Base-by-base conservation (phyloP, 1,284 basidiomycete genomes). In the Cutaneotrichosporon cutaneum region DNA sequence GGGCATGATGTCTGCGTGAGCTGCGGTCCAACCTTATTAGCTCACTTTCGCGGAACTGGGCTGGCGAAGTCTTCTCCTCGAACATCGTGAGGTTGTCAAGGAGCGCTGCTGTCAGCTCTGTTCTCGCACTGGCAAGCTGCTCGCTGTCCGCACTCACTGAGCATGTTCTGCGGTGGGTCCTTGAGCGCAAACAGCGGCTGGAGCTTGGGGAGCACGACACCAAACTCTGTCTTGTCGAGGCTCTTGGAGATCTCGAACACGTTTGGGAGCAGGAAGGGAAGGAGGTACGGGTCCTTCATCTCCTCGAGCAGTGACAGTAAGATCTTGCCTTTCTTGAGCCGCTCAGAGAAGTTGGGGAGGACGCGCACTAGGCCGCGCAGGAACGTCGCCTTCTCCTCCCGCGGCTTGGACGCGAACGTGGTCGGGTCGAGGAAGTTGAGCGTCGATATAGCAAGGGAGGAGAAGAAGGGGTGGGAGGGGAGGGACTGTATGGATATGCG, bases 251-350 rank as follows among this genome's bases (percentile, higher is more conserved):
- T 99, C 60, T 86, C 85, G 73, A 98, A 96, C n/a, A 98, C 90
- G 77, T 97, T 97, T 1, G 95, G 95, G n/a, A 99, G 82, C 64
- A 99, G 90, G 77, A 96, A 96, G 1, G 96, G 95, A 54, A 99
- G 80, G 2, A 97, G 84, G 69, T 92, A 87, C 3, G 85, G 86
- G 73, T 96, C 92, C 84, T 94, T 96, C 92, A 95, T 94, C 89
- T 92, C 94, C 81, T 96, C 94, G 10, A 97, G 80, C n/a, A 97
- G 82, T 26, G 90, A 89, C 2, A 95, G 94, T n/a, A 99, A 81
- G 58, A 99, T 90, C 77, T 99, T 99, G 52, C 94, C 85, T 61
- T 85, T 89, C 60, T 88, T 85, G 57, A 98, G 82, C 8, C 92
- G 88, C 71, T 94, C 91, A 14, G 90, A 90, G 77, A 99, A 99